A percentile compares a stretch with the other conserved stretches of the same genome.
These are phyloP conservation scores for Tylopilus vinaceipallidus DNA, from an alignment of 768 basidiomycete species.

Conservation along the genomic window DNA sequence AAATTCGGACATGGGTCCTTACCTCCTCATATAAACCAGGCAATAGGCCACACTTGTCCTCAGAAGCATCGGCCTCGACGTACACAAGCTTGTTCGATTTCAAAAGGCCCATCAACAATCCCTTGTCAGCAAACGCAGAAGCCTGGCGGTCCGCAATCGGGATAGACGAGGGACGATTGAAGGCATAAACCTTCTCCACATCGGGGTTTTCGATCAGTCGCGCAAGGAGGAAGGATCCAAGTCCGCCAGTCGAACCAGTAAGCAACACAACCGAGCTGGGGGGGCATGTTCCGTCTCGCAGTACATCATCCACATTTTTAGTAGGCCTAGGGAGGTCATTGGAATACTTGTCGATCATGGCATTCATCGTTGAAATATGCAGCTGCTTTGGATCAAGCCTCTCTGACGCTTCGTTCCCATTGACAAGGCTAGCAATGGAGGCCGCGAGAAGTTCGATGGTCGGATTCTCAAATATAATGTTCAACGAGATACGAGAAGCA, in stretches of 20 bases:
- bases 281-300: not conserved
- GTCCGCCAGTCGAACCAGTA: slow-evolving; percentile 43
- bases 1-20: not conserved
- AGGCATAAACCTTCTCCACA: slow-evolving; percentile 31
- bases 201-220: slow-evolving; percentile 21
- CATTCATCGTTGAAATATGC: slow-evolving; percentile 24
- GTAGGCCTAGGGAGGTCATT: not conserved
- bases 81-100: slow-evolving; percentile 32
- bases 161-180: slow-evolving; percentile 28
- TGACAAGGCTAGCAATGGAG: slow-evolving; percentile 4
- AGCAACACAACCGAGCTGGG: slow-evolving; percentile 10
- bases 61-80: slow-evolving; percentile 37
- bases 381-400: not conserved
- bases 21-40: slow-evolving; percentile 31
- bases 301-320: not conserved
- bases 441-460: slow-evolving; percentile 25
- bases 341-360: slow-evolving; percentile 25
- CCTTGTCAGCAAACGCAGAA: slow-evolving; percentile 34
- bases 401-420: not conserved
- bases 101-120: slow-evolving; percentile 29
- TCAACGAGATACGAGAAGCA: slow-evolving; percentile 22
- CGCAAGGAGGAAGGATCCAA: slow-evolving; percentile 38
- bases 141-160: slow-evolving; percentile 28
- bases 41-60: slow-evolving; percentile 29
- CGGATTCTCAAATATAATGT: slow-evolving; percentile 37